Conservation (phyloP, 371 early-diverging fungal species). For the Mucor irregularis region DNA sequence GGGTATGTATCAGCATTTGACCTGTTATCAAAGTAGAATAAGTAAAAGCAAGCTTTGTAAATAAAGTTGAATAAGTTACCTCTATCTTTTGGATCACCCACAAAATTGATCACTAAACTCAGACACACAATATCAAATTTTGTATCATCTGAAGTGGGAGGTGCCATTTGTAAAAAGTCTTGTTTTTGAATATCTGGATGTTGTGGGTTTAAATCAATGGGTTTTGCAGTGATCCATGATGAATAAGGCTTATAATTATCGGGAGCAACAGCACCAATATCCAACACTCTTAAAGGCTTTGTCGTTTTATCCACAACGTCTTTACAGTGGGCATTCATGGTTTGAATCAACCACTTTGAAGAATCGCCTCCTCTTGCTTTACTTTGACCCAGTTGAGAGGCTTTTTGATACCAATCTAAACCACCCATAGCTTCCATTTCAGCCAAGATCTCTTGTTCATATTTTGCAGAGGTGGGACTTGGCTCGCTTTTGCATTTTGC, state of each 20-base stretch:
- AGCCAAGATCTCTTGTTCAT: conserved; percentile 42
- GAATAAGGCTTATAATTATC: conserved; percentile 71
- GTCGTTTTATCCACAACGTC: conserved; percentile 6
- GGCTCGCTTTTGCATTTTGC: conserved; percentile 42
- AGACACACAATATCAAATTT: conserved; percentile 83
- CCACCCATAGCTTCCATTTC: conserved; percentile 87
- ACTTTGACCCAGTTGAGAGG: conserved; percentile 81
- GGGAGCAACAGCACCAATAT: conserved; percentile 86
- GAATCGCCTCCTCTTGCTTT: conserved; percentile 83
- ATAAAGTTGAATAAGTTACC: conserved; percentile 49
- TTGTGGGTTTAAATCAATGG: conserved; percentile 90
- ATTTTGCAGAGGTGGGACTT: conserved; percentile 4
- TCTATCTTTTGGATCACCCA: conserved; percentile 74
- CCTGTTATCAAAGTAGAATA: conserved; percentile 18
- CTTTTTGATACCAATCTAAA: conserved; percentile 85
- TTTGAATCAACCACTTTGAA: conserved; percentile 77
- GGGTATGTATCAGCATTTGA: conserved; percentile 50
- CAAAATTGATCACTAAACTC: conserved; percentile 89
- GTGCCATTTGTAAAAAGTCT: conserved; percentile 74
- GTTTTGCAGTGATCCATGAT: conserved; percentile 67
- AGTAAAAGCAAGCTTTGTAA: background rate
- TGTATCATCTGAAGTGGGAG: conserved; percentile 23
- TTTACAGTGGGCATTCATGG: conserved; percentile 36
- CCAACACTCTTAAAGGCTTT: conserved; percentile 62
- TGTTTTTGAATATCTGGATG: conserved; percentile 66